phyloP scores from a whole-genome alignment of 768 basidiomycete species.

The Cystofilobasidium ferigula region DNA sequence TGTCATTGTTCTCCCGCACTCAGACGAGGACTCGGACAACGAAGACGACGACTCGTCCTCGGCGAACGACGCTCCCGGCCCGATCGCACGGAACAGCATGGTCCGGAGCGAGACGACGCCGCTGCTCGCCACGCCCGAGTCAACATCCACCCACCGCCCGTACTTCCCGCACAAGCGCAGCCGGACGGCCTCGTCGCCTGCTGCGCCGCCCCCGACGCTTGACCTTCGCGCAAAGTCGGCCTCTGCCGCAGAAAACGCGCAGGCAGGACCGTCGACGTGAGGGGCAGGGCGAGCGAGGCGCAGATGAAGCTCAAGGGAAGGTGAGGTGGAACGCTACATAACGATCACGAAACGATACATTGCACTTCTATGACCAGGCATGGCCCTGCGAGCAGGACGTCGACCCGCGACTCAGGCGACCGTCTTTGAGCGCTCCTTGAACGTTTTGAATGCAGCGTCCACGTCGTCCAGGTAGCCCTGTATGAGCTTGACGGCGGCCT shows the following conservation, averaged over 20 bases:
- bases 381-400: no score
- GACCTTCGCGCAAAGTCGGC: neutral
- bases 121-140: neutral
- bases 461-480: constrained; percentile 5
- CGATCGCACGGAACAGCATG: neutral
- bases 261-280: neutral
- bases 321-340: neutral
- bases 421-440: neutral
- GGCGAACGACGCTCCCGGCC: neutral
- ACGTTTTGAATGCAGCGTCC: neutral
- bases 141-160: neutral
- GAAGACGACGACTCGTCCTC: constrained; percentile 29
- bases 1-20: constrained; percentile 75
- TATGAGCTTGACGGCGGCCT: neutral
- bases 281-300: no score
- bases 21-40: constrained; percentile 51
- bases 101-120: constrained; percentile 14
- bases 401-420: neutral
- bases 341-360: neutral
- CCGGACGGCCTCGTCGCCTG: constrained; percentile 7
- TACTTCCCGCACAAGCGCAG: constrained; percentile 26
- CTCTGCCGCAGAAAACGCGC: neutral
- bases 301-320: no score
- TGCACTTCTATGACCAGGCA: neutral
- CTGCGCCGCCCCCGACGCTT: constrained; percentile 2